Conservation (phyloP, 306 rosid genomes). For the Vigna trinervia region DNA sequence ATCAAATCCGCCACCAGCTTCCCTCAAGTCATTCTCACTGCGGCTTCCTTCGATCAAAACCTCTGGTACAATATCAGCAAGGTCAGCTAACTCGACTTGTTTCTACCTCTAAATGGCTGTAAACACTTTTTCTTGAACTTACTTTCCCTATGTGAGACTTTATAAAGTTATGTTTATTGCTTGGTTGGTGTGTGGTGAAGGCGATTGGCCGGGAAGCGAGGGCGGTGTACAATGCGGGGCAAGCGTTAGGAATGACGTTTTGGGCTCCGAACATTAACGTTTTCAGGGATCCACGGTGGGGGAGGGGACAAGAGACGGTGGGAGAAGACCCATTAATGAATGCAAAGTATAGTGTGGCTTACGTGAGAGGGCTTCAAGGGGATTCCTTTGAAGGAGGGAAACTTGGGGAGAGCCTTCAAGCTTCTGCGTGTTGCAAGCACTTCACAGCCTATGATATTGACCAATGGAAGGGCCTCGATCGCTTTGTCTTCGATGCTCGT, state of each 20-base stretch:
- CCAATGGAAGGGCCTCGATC: conserved; percentile 68
- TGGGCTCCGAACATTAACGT: conserved; percentile 98
- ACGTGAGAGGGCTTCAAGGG: conserved; percentile 88
- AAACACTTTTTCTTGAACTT: not conserved
- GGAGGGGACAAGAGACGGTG: conserved; percentile 95
- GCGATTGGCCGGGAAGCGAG: conserved; percentile 81
- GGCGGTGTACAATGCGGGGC: conserved; percentile 81
- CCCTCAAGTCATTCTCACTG: conserved; percentile 96
- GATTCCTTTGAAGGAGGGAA: conserved; percentile 67
- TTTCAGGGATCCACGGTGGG: conserved; percentile 96
- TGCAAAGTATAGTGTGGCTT: conserved; percentile 65
- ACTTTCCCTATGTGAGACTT: not conserved
- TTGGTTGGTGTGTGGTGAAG: conserved; percentile 40
- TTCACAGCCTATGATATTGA: conserved; percentile 94
- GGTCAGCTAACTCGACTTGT: conserved; percentile 30
- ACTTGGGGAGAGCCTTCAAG: conserved; percentile 57
- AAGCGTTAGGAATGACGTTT: conserved; percentile 84
- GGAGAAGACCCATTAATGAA: conserved; percentile 86
- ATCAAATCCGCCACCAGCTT: conserved; percentile 73
- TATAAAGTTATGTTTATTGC: not conserved
- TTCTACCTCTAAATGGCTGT: not conserved
- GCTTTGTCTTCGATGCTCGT: conserved; percentile 75
- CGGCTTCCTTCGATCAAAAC: conserved; percentile 72
- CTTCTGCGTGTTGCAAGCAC: conserved; percentile 97
- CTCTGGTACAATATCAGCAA: conserved; percentile 87